These are phyloP conservation scores for Podaxis pistillaris DNA, from an alignment of 768 basidiomycete genomes.

Conservation along the genomic window DNA sequence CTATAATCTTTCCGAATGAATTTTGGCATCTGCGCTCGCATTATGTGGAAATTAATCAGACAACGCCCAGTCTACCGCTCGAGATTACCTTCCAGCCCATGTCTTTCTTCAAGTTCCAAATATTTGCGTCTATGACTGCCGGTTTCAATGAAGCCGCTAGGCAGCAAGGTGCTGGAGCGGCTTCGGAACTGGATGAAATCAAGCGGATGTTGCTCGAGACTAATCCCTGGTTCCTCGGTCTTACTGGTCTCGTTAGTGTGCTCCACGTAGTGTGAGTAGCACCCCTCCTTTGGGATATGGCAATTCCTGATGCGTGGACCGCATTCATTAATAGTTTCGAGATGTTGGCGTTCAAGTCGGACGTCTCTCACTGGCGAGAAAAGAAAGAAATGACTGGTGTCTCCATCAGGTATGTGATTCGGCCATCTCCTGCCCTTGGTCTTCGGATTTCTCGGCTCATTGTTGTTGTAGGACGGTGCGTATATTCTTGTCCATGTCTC, in stretches of 20 bases:
- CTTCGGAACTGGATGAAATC: constrained; percentile 87
- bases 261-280: constrained; percentile 79
- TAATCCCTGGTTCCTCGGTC: constrained; percentile 81
- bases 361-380: constrained; percentile 93
- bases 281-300: constrained; percentile 2
- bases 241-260: constrained; percentile 83
- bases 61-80: constrained; percentile 75
- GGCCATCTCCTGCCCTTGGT: constrained; percentile 10
- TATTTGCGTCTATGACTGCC: constrained; percentile 80
- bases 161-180: constrained; percentile 59
- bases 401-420: constrained; percentile 69
- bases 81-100: constrained; percentile 84
- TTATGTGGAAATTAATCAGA: constrained; percentile 81
- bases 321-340: constrained; percentile 62
- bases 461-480: constrained; percentile 50
- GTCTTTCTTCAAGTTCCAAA: constrained; percentile 83
- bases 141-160: constrained; percentile 87
- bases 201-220: constrained; percentile 92
- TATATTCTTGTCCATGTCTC: constrained; percentile 14
- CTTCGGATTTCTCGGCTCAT: constrained; percentile 5
- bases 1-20: constrained; percentile 90
- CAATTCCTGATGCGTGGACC: constrained; percentile 46
- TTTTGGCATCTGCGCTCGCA: constrained; percentile 91
- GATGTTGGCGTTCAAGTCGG: constrained; percentile 93
- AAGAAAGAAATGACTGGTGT: constrained; percentile 95